Base-by-base conservation (phyloP, 495 filamentous ascomycete species). In the Hypoxylon fragiforme region DNA sequence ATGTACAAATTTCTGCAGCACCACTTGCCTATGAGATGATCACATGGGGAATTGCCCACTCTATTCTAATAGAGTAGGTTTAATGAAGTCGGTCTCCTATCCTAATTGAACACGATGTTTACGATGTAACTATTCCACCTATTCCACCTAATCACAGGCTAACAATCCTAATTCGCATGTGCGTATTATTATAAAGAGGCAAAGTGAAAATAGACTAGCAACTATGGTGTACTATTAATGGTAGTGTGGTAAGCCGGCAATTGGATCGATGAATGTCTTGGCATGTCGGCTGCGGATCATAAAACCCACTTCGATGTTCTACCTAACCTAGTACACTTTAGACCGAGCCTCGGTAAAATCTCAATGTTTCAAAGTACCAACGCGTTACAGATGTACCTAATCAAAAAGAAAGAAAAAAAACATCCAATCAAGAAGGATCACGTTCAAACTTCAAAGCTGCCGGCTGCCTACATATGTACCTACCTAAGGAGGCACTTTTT, bases 321-420 rank as follows among this genome's bases (percentile, higher is more conserved):
- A n/a, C n/a, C n/a, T n/a, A n/a, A 28, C 24, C 4, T 28, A 9
- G 24, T 28, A 28, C 24, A 28, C 9, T 28, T 47, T 7, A 45
- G 31, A 43, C 54, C 54, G 54, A 58, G 54, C 62, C 62, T 65
- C 62, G 62, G 62, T 56, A 58, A 61, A 62, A 54, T 43, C 19
- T 39, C 16, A 30, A 40, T 19, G 31, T 1, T 18, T 21, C 13
- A 13, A 14, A 31, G 7, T 15, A 34, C 35, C 37, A 48, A 22
- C 18, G 31, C 30, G 24, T 28, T 21, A 42, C 28, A n/a, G n/a
- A n/a, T n/a, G n/a, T n/a, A n/a, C n/a, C n/a, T n/a, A n/a, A n/a
- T n/a, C n/a, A n/a, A n/a, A n/a, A n/a, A n/a, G n/a, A n/a, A n/a
- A n/a, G n/a, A n/a, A n/a, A 31, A 18, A 34, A 35, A 37, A 55